Evolutionary conservation across 495 filamentous ascomycete genomes (phyloP).

Genomic region (Cudoniella acicularis): DNA sequence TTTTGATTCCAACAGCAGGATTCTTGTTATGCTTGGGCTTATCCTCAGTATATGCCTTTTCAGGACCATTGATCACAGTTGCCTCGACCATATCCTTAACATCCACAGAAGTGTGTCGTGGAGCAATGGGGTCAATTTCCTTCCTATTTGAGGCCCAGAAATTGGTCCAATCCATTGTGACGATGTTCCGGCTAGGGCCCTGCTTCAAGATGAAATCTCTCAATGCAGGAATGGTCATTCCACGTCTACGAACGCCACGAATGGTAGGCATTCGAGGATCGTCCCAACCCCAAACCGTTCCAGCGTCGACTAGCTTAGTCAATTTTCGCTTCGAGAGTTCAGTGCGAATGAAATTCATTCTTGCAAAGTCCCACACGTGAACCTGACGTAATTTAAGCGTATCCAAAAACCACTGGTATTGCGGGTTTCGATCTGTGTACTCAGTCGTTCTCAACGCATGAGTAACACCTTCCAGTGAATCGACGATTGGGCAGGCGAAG

Average conservation of each 20-base stretch:
- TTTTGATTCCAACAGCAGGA: slow-evolving; percentile 68
- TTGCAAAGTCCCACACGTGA: slow-evolving; percentile 95
- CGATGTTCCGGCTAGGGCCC: slow-evolving; percentile 75
- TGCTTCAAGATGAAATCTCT: slow-evolving; percentile 81
- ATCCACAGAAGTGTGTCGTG: slow-evolving; percentile 68
- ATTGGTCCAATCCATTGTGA: slow-evolving; percentile 72
- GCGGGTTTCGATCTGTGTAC: slow-evolving; percentile 94
- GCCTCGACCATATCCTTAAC: slow-evolving; percentile 57
- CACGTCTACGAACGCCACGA: slow-evolving; percentile 70
- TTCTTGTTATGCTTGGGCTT: slow-evolving; percentile 76
- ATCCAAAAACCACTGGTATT: slow-evolving; percentile 95
- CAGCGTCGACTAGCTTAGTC: slow-evolving; percentile 84
- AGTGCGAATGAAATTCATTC: slow-evolving; percentile 92
- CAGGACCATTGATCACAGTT: slow-evolving; percentile 54
- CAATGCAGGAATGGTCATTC: slow-evolving; percentile 75
- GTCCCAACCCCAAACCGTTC: slow-evolving; percentile 81
- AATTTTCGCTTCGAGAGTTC: slow-evolving; percentile 93
- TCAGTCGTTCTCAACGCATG: slow-evolving; percentile 94
- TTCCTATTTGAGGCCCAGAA: slow-evolving; percentile 89
- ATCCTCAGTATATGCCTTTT: slow-evolving; percentile 56
- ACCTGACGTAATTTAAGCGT: slow-evolving; percentile 81
- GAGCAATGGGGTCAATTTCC: slow-evolving; percentile 75
- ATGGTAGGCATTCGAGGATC: slow-evolving; percentile 82
- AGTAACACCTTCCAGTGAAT: slow-evolving; percentile 87
- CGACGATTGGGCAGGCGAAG: slow-evolving; percentile 88